These are phyloP conservation scores for Candida glaebosa DNA, from an alignment of 805 yeast genomes.

Conservation along the genomic window DNA sequence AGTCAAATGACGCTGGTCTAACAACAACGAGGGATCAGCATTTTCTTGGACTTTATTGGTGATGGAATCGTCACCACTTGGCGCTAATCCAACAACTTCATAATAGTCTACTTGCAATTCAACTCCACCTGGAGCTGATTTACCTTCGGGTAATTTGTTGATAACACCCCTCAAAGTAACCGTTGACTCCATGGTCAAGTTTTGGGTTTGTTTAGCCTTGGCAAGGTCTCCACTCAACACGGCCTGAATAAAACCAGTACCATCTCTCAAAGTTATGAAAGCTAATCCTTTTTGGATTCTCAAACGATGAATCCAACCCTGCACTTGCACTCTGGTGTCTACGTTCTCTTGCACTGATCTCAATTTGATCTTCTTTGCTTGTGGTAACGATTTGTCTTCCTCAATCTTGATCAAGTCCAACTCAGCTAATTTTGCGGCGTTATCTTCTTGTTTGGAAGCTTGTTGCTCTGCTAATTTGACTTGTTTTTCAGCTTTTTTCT, in stretches of 20 bases:
- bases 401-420: constrained; percentile 65
- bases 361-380: constrained; percentile 67
- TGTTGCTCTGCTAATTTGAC: constrained; percentile 58
- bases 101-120: constrained; percentile 91
- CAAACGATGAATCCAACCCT: constrained; percentile 96
- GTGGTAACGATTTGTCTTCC: constrained; percentile 72
- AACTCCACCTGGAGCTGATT: constrained; percentile 95
- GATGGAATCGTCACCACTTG: constrained; percentile 93
- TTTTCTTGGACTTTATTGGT: constrained; percentile 91
- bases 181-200: constrained; percentile 86
- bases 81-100: constrained; percentile 87
- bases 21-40: constrained; percentile 86
- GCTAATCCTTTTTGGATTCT: constrained; percentile 90
- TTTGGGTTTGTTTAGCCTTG: constrained; percentile 78
- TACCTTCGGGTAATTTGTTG: constrained; percentile 88
- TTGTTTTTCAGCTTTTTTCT: constrained; percentile 72
- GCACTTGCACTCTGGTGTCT: constrained; percentile 69
- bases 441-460: constrained; percentile 54
- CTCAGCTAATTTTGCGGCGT: constrained; percentile 72
- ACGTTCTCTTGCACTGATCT: constrained; percentile 49
- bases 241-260: constrained; percentile 85
- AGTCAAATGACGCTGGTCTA: constrained; percentile 95
- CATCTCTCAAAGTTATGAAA: constrained; percentile 91
- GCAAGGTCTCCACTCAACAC: constrained; percentile 91
- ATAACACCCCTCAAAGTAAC: constrained; percentile 77